Evolutionary conservation across 2,329 filamentous ascomycete genomes (phyloP).

Genomic region (Scedosporium minutisporum): DNA sequence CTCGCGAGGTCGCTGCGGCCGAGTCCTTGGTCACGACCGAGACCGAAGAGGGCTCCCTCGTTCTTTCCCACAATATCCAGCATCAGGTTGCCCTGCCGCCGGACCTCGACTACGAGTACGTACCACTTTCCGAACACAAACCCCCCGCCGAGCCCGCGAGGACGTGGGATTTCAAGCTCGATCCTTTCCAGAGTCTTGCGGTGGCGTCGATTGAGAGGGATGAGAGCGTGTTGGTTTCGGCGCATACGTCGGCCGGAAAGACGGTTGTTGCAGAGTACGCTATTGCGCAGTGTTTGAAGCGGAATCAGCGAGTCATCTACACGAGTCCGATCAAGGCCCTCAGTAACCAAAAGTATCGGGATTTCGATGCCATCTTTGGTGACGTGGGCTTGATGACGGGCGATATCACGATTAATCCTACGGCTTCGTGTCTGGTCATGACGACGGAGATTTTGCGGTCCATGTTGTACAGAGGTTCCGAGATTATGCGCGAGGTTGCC

Average conservation of each 20-base stretch:
- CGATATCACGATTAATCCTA: constrained; percentile 98
- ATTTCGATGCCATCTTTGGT: constrained; percentile 90
- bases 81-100: constrained; percentile 94
- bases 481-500: constrained; percentile 98
- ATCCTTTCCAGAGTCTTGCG: constrained; percentile 93
- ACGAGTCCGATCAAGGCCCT: constrained; percentile 98
- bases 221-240: constrained; percentile 93
- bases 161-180: constrained; percentile 79
- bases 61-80: constrained; percentile 93
- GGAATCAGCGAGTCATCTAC: constrained; percentile 97
- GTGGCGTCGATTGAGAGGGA: constrained; percentile 92
- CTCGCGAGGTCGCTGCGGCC: constrained; percentile 35
- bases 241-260: constrained; percentile 95
- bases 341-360: constrained; percentile 97
- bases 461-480: constrained; percentile 95
- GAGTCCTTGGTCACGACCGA: neutral
- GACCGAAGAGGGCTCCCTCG: constrained; percentile 33
- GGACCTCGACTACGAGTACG: constrained; percentile 86
- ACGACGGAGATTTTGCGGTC: constrained; percentile 98
- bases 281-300: constrained; percentile 92
- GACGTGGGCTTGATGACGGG: constrained; percentile 98
- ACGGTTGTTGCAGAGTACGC: constrained; percentile 98
- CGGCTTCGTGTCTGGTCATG: constrained; percentile 96
- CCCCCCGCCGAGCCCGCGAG: constrained; percentile 78
- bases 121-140: constrained; percentile 91